Percentiles rank a stretch among this genome's conserved stretches.
Conservation (phyloP, 306 rosid species). For the Vigna mungo region DNA sequence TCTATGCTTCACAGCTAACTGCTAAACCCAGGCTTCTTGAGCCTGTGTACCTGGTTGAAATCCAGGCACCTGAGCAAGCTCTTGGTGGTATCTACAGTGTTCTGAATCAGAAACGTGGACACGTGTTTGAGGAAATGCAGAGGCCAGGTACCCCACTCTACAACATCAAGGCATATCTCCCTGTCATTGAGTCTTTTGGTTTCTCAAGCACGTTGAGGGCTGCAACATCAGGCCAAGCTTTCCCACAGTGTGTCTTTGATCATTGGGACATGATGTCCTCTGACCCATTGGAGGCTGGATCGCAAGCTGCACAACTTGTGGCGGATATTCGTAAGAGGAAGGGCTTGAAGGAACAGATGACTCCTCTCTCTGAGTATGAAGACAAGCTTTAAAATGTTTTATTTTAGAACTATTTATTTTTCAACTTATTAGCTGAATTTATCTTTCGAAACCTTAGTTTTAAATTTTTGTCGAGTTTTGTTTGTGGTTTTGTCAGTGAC, state of each 20-base stretch:
- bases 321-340: slow-evolving; percentile 87
- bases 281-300: slow-evolving; percentile 77
- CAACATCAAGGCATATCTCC: slow-evolving; percentile 84
- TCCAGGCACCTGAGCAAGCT: slow-evolving; percentile 87
- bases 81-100: slow-evolving; percentile 87
- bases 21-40: slow-evolving; percentile 89
- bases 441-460: neutral
- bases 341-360: slow-evolving; percentile 93
- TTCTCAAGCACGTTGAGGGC: slow-evolving; percentile 83
- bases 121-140: slow-evolving; percentile 78
- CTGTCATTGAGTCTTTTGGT: slow-evolving; percentile 77
- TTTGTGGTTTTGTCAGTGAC: slow-evolving; percentile 19
- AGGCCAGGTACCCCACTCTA: slow-evolving; percentile 85
- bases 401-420: neutral
- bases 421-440: neutral
- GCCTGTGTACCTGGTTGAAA: slow-evolving; percentile 83
- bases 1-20: slow-evolving; percentile 75
- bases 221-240: slow-evolving; percentile 94
- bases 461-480: slow-evolving; percentile 21
- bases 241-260: slow-evolving; percentile 92
- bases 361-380: slow-evolving; percentile 79
- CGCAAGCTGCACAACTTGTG: slow-evolving; percentile 72
- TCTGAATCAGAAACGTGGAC: slow-evolving; percentile 86
- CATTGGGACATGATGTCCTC: slow-evolving; percentile 96
- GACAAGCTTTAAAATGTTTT: slow-evolving; percentile 66